Base-by-base conservation (phyloP, 192 early-diverging fungal genomes). In the Cetraspora pellucida region DNA sequence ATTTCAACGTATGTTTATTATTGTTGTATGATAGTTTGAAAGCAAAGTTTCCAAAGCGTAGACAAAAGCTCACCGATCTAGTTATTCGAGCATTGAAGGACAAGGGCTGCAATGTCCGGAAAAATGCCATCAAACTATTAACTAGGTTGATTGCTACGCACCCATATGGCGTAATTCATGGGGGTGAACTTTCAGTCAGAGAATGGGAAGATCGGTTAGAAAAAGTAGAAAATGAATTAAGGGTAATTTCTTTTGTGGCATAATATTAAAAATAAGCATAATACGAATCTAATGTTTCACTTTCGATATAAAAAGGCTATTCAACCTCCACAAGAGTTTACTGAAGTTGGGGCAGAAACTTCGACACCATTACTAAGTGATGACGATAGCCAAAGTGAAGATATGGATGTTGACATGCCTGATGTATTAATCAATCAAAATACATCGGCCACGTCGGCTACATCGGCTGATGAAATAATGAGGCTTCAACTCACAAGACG, bases 71-170 rank as follows among this genome's bases (percentile, higher is more conserved):
- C 13, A 83, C 93, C 3, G 77, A 85, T 16, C 78, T 96, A 30
- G 89, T 93, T 5, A 88, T 93, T 45, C 90, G 91, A 25, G 87
- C 95, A 44, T 83, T 98, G 28, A 89, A 94, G 49, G 98, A 99
- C 82, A 98, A 97, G 81, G 92, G 92, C 50, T 91, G 90, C 72
- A 89, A 86, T 59, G 95, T 98, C 3, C 90, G 98, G 44, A 96
- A 93, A 77, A 90, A 95, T 74, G 94, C 98, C 0, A 92, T 98
- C 63, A 94, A 94, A 74, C 87, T 94, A 0, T 79, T 99, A 28
- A 88, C 92, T 7, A 82, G 89, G 23, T 85, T 97, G 71, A 89
- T 99, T 25, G 84, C 92, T 45, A 94, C 94, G 0, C 95, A 95
- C 43, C 98, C 97, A 23, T 99, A 94, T 79, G 88, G 89, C 21